Conservation (phyloP, 495 filamentous ascomycete genomes). For the Hyaloscypha bicolor region DNA sequence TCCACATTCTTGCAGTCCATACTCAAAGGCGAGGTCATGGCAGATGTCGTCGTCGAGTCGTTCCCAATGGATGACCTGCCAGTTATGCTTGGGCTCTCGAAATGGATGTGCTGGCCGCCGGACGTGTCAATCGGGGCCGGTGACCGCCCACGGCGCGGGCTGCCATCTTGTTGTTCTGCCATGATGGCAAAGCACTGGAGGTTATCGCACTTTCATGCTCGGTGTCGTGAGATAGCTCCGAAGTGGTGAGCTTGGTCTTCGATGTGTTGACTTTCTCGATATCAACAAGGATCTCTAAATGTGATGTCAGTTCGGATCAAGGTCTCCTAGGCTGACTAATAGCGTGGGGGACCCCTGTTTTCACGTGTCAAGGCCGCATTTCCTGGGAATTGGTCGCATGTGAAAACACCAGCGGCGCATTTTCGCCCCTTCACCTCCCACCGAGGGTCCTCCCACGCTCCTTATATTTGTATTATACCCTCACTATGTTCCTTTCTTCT, state of each 20-base stretch:
- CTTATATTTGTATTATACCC: slow-evolving; percentile 31
- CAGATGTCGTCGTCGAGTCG: slow-evolving; percentile 31
- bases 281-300: not conserved
- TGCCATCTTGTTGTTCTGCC: slow-evolving; percentile 30
- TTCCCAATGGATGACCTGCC: slow-evolving; percentile 24
- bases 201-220: slow-evolving; percentile 25
- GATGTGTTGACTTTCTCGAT: not conserved
- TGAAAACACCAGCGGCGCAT: not conserved
- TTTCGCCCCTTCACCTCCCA: slow-evolving; percentile 1
- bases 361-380: not conserved
- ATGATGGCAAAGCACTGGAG: slow-evolving; percentile 17
- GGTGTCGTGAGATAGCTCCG: not conserved
- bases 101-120: slow-evolving; percentile 19
- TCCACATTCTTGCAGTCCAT: slow-evolving; percentile 25
- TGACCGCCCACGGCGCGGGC: slow-evolving; percentile 24
- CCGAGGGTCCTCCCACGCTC: slow-evolving; percentile 8
- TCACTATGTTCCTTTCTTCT: slow-evolving; percentile 32
- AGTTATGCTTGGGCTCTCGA: slow-evolving; percentile 26
- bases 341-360: not conserved
- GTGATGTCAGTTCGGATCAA: slow-evolving; percentile 6
- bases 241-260: not conserved
- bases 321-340: not conserved
- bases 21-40: slow-evolving; percentile 32
- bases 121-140: slow-evolving; percentile 18
- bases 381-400: not conserved